Conservation (phyloP, 441 rosid species). For the Populus hybrid region DNA sequence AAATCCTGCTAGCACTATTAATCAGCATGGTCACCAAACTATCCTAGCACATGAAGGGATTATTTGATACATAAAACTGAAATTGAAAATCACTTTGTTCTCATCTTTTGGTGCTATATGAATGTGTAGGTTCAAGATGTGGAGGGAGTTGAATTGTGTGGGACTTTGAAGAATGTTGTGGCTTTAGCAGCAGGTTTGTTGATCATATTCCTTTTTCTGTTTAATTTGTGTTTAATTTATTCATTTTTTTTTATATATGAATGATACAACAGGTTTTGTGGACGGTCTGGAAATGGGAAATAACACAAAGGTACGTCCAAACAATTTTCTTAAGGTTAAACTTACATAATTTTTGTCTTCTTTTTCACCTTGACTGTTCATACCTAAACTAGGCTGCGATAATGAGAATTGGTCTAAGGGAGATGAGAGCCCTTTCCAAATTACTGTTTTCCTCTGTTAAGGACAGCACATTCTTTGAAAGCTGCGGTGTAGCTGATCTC, state of each 20-base stretch:
- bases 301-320: slow-evolving; percentile 59
- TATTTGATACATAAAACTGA: not conserved
- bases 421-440: slow-evolving; percentile 89
- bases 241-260: not conserved
- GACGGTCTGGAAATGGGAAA: slow-evolving; percentile 98
- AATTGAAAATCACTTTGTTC: slow-evolving; percentile 1
- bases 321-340: slow-evolving; percentile 1
- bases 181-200: slow-evolving; percentile 82
- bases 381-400: too few species aligned
- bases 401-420: slow-evolving; percentile 35
- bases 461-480: slow-evolving; percentile 92
- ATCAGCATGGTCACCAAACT: not conserved
- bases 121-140: slow-evolving; percentile 73
- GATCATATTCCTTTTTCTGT: not conserved
- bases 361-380: too few species aligned
- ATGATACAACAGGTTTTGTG: slow-evolving; percentile 59
- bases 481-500: slow-evolving; percentile 96
- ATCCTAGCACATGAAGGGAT: not conserved
- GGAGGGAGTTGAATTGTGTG: slow-evolving; percentile 94
- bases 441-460: slow-evolving; percentile 80
- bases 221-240: not conserved
- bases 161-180: slow-evolving; percentile 93
- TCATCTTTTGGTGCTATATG: slow-evolving; percentile 4
- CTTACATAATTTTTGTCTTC: slow-evolving; percentile 56
- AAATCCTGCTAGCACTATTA: too few species aligned